phyloP scores from a whole-genome alignment of 257 asterid genomes.

The Haberlea rhodopensis region DNA sequence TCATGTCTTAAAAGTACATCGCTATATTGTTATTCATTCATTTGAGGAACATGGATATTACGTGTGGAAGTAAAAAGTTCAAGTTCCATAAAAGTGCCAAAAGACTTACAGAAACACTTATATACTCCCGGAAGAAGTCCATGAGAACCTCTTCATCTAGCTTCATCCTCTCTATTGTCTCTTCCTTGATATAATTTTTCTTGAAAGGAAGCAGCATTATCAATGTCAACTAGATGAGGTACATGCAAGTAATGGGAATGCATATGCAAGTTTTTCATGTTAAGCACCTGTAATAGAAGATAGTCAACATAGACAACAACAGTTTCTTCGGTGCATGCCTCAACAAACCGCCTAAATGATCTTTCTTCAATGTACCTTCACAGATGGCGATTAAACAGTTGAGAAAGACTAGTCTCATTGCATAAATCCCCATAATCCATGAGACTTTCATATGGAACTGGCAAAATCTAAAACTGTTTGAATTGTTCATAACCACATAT shows the following conservation, averaged over 20 bases:
- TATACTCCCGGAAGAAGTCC: constrained; percentile 90
- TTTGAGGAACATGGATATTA: neutral
- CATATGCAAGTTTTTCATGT: constrained; percentile 13
- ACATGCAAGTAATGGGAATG: neutral
- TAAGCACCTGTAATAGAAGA: constrained; percentile 74
- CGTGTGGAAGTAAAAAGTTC: neutral
- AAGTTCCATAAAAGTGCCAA: constrained; percentile 13
- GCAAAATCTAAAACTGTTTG: neutral
- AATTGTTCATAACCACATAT: constrained; percentile 19
- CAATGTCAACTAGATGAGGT: constrained; percentile 15
- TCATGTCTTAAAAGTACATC: too few species aligned
- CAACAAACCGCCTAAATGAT: constrained; percentile 89
- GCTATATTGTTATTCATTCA: constrained; percentile 1
- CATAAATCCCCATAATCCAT: neutral
- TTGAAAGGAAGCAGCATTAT: constrained; percentile 26
- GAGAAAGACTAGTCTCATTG: neutral
- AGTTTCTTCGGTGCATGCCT: constrained; percentile 96
- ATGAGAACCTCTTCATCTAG: constrained; percentile 91
- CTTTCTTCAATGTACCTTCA: constrained; percentile 93
- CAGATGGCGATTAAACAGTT: constrained; percentile 5
- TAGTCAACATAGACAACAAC: constrained; percentile 85
- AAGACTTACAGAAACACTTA: constrained; percentile 76
- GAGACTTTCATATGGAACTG: neutral
- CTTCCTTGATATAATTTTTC: constrained; percentile 95
- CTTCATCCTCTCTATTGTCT: constrained; percentile 96